These are phyloP conservation scores for Neurospora sp. DNA, from an alignment of 495 filamentous ascomycete genomes.

Conservation along the genomic window DNA sequence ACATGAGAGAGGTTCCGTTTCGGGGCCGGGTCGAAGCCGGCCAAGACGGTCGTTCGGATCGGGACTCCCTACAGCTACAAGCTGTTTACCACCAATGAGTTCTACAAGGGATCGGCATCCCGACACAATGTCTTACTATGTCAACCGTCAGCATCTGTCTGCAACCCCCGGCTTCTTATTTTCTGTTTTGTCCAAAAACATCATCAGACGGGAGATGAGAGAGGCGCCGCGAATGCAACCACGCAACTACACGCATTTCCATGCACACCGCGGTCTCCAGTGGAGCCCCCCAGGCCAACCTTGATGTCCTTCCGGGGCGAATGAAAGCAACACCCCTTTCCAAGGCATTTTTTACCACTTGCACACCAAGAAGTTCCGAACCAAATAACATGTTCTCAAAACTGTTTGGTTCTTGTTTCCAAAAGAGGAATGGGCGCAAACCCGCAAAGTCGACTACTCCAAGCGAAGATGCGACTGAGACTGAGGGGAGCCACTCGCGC, in stretches of 20 bases:
- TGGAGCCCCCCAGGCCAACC: neutral
- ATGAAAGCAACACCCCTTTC: neutral
- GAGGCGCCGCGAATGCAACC: neutral
- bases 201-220: neutral
- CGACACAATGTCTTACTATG: conserved; percentile 21
- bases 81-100: conserved; percentile 4
- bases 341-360: neutral
- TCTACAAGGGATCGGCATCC: conserved; percentile 19
- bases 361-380: neutral
- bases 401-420: conserved; percentile 20
- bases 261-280: neutral
- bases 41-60: neutral
- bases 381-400: conserved; percentile 8
- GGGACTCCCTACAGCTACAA: neutral
- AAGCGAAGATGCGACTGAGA: conserved; percentile 12
- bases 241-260: neutral
- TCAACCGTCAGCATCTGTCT: neutral
- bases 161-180: neutral
- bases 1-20: neutral
- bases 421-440: conserved; percentile 8
- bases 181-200: neutral
- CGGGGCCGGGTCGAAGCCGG: conserved; percentile 1
- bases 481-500: conserved; percentile 9
- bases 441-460: conserved; percentile 7
- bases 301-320: neutral